phyloP scores from a whole-genome alignment of 2,329 filamentous ascomycete genomes.

The Chalaropsis thielavioides region DNA sequence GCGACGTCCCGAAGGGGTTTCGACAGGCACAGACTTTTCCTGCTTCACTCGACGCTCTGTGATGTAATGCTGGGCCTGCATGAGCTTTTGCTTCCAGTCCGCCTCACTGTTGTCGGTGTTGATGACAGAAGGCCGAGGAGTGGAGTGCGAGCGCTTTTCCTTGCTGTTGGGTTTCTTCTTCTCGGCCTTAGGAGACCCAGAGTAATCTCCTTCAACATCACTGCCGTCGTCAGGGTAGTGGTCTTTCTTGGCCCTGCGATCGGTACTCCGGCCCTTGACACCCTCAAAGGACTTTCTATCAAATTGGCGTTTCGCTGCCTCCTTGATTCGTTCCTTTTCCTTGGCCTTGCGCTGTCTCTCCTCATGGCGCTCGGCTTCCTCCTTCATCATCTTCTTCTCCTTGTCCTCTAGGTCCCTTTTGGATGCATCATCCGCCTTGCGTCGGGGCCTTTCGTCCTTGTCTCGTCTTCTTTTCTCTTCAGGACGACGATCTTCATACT shows the following conservation, averaged over 20 bases:
- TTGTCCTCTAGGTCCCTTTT: slow-evolving; percentile 28
- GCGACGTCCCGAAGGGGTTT: background rate
- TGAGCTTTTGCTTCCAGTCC: background rate
- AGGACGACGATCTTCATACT: slow-evolving; percentile 19
- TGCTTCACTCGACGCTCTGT: background rate
- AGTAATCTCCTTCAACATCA: background rate
- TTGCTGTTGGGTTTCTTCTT: slow-evolving; percentile 6
- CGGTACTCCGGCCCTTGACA: background rate
- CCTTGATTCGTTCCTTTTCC: slow-evolving; percentile 23
- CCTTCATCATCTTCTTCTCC: slow-evolving; percentile 28
- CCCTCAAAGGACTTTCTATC: background rate
- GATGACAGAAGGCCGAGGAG: background rate
- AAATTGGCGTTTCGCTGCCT: slow-evolving; percentile 16
- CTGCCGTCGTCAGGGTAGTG: background rate
- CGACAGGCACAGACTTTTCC: background rate
- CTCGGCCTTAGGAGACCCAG: background rate
- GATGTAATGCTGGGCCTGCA: background rate
- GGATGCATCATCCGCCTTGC: slow-evolving; percentile 22
- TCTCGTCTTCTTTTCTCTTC: slow-evolving; percentile 23
- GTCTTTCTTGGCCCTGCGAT: slow-evolving; percentile 3
- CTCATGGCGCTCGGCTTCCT: slow-evolving; percentile 22
- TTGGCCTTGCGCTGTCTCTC: slow-evolving; percentile 26
- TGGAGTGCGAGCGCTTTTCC: background rate
- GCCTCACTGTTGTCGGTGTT: background rate
- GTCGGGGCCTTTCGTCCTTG: slow-evolving; percentile 25